Base-by-base conservation (phyloP, 192 early-diverging fungal genomes). In the Coemansia sp. region DNA sequence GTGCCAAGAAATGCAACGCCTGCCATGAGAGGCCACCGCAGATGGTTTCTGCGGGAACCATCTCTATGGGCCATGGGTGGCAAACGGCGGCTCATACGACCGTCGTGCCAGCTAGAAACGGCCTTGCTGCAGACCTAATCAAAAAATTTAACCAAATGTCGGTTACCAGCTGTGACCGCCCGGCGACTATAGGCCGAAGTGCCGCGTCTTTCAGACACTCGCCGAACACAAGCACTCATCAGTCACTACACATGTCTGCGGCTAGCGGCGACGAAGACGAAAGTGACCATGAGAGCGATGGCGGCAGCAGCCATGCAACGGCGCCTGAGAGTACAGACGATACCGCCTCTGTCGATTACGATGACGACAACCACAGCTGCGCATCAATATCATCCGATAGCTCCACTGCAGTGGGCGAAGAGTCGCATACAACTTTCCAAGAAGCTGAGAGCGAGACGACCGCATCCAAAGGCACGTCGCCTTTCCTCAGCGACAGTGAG, bases 61-160 rank as follows among this genome's bases (percentile, higher is more conserved):
- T 55, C 18, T 53, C 72, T 3, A 29, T 66, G 4, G 68, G 67
- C 0, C 55, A 68, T 29, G 18, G 55, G 43, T 65, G 68, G n/a
- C 77, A 65, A 12, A n/a, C 66, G 22, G 18, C 66, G 44, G 63
- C 52, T 27, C 22, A 31, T 27, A 55, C 52, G 27, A 27, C 31
- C 52, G 52, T 55, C 8, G 50, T 74, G 2, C 71, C 71, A 10
- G 69, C 80, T 10, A 44, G 72, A n/a, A 71, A 65, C 50, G 80
- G 80, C 57, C 72, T 76, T 1, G 75, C 80, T 8, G 80, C 80
- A 5, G 80, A 74, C 55, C 71, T 83, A 11, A 83, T 83, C 34
- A 71, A 75, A 66, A 83, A 83, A 66, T 83, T 83, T 61, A 83
- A 83, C 63, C 75, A 78, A 60, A 55, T 83, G 50, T 74, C 78